phyloP scores from a whole-genome alignment of 1,139 yeast species.

The Lodderomyces pseudojiufengensis region DNA sequence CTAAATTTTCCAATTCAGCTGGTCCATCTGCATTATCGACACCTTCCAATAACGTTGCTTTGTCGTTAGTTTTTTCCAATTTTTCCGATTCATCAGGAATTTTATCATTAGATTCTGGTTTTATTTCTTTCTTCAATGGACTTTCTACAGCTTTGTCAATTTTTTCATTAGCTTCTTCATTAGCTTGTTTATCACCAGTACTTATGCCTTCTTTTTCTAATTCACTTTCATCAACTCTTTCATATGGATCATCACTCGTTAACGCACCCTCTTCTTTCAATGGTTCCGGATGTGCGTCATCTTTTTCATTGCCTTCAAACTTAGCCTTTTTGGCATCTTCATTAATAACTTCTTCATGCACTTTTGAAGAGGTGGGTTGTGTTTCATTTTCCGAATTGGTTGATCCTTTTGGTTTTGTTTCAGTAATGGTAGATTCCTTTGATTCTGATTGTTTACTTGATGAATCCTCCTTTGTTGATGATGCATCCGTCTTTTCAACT shows the following conservation, averaged over 20 bases:
- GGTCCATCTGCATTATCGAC: constrained; percentile 5
- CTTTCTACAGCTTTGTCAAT: constrained; percentile 4
- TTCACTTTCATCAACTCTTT: constrained; percentile 16
- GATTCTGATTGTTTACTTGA: not conserved
- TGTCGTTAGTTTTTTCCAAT: not conserved
- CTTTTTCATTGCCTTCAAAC: constrained; percentile 28
- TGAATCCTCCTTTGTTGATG: too few relatives aligned
- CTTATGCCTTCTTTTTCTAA: constrained; percentile 9
- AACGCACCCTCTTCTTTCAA: constrained; percentile 44
- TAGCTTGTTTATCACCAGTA: constrained; percentile 3
- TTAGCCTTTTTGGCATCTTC: constrained; percentile 9
- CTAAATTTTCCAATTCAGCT: constrained; percentile 5
- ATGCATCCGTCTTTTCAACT: not conserved
- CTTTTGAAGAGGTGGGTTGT: constrained; percentile 4
- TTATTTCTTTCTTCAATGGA: constrained; percentile 3
- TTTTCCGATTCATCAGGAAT: not conserved
- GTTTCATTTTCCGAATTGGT: constrained; percentile 1
- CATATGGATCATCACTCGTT: constrained; percentile 44
- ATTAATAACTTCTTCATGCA: constrained; percentile 9
- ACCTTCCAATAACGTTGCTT: constrained; percentile 1
- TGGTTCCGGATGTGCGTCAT: constrained; percentile 39
- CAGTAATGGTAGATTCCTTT: not conserved
- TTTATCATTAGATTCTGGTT: not conserved
- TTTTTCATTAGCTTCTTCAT: constrained; percentile 7
- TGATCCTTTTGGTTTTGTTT: not conserved